Base-by-base conservation (phyloP, 345 rosid genomes). In the Syzygium grande region DNA sequence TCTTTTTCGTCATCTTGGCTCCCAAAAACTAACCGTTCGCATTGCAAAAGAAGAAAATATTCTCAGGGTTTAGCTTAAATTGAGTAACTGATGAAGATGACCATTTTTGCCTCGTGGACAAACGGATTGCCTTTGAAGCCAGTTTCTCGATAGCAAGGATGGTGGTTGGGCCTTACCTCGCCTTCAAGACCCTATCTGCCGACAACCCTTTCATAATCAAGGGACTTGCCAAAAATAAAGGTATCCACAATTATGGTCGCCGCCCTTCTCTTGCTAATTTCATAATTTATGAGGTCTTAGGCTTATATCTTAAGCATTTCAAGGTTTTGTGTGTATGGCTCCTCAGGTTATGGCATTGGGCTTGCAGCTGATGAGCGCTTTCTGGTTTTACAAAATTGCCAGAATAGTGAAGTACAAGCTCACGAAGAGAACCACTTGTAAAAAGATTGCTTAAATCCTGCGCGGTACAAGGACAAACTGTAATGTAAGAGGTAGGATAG, bases 371-470 rank as follows among this genome's bases (percentile, higher is more conserved):
- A 95, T 97, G 41, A 95, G 97, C 85, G 93, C 93, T 46, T 96
- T 93, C 94, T 96, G 99, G 99, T 97, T 97, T 93, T 94, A 92
- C 92, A 97, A 94, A 91, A 95, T 97, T 54, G 91, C 87, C 2
- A 93, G 93, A 87, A 97, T 96, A 99, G 89, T 95, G 80, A 95
- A 88, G 86, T 93, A 94, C 93, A 95, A 95, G 91, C 91, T 96
- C 29, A 86, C 87, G 34, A 93, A 89, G 89, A 91, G 94, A 89
- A 89, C 88, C 27, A 9, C 88, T 53, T 41, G 79, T 54, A n/a
- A 65, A 63, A 34, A 73, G 80, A 73, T 46, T 73, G 80, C 46
- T n/a, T 27, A 30, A 34, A 51, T 15, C 61, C 34, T 52, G 55
- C 10, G 52, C n/a, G 6, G 21, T 29, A 43, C 58, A 29, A 16